phyloP scores from a whole-genome alignment of 306 rosid genomes.

The Carpinus viminea region DNA sequence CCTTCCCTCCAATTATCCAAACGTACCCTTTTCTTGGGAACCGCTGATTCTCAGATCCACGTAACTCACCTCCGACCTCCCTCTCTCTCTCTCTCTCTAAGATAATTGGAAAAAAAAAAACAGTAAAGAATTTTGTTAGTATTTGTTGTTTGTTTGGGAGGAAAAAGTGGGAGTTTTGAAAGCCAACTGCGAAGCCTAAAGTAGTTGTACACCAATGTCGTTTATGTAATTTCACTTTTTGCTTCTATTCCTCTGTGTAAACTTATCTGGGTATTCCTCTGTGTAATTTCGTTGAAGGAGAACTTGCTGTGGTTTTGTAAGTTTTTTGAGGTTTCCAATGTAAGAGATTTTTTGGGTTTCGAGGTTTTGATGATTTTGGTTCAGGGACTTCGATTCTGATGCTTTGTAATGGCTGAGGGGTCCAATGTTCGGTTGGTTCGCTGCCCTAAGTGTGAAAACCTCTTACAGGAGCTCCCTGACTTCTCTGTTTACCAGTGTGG shows the following conservation, averaged over 20 bases:
- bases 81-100: not conserved
- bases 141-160: not conserved
- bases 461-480: slow-evolving; percentile 29
- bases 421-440: slow-evolving; percentile 34
- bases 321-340: not conserved
- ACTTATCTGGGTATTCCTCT: not conserved
- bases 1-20: slow-evolving; percentile 8
- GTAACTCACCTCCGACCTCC: not conserved
- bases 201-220: slow-evolving; percentile 1
- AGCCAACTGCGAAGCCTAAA: not conserved
- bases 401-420: slow-evolving; percentile 26
- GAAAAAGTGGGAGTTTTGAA: not conserved
- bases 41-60: not conserved
- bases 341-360: slow-evolving; percentile 13
- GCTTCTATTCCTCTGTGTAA: not conserved
- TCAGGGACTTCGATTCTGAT: slow-evolving; percentile 18
- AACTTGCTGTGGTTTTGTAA: not conserved
- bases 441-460: slow-evolving; percentile 38
- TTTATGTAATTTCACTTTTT: not conserved
- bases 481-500: slow-evolving; percentile 39
- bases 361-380: slow-evolving; percentile 22
- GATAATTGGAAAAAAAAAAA: not conserved
- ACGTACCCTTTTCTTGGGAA: not conserved
- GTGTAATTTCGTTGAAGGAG: no score
- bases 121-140: not conserved